Base-by-base conservation (phyloP, 2,329 filamentous ascomycete species). In the Colletotrichum melonis region DNA sequence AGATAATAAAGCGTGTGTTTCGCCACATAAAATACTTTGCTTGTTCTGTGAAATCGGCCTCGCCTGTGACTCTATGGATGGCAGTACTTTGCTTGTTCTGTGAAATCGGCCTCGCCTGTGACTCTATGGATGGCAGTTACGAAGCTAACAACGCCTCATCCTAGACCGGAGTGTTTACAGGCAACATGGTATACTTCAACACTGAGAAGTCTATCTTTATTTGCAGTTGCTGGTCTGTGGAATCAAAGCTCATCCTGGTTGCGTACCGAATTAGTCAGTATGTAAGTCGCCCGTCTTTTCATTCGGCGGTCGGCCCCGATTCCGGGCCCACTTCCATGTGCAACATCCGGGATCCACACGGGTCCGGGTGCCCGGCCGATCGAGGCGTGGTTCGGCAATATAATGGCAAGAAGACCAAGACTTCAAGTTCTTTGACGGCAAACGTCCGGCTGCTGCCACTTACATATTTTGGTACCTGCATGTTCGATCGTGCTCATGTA, bases 1-100 rank as follows among this genome's bases (percentile, higher is more conserved):
- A 73, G 71, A 73, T 38, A 73, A 73, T 73, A 57, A 66, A 73
- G 71, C 71, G 67, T 71, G 46, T 71, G 14, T 62, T 71, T 73
- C 67, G 52, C 71, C 62, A 38, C 38, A 63, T 6, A 7, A 19
- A 49, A n/a, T 19, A 38, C 1, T 30, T 16, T 24, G 11, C 12
- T 2, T 26, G 1, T 3, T 6, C 19, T 5, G 49, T 54, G 24
- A 6, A 8, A 32, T 8, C 30, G 30, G 30, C 30, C 30, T 4
- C 9, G 30, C 30, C 8, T 30, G 8, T 32, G 30, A 32, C 30
- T 30, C 8, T 32, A 11, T 32, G 30, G 30, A 32, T 1, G 30
- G 8, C 8, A 32, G 30, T 9, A 38, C 1, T 30, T 16, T 24
- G 11, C 12, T 2, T 26, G 1, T 3, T 6, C 19, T 5, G 49